phyloP scores from a whole-genome alignment of 306 rosid genomes.

The Ormosia semicastrata region DNA sequence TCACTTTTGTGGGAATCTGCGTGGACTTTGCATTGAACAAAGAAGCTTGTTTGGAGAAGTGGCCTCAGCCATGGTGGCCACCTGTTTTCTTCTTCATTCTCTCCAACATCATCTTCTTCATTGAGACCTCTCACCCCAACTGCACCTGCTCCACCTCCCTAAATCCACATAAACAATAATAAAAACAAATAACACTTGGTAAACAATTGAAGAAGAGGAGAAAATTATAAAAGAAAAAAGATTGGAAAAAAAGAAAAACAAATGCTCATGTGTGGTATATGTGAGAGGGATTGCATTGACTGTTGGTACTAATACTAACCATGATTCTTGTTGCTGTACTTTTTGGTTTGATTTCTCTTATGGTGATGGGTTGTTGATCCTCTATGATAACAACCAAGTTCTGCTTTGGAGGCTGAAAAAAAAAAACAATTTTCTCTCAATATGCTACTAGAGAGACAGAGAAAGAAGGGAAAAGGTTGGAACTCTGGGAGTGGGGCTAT shows the following conservation, averaged over 20 bases:
- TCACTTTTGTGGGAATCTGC: conserved; percentile 65
- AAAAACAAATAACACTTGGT: neutral
- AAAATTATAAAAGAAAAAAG: neutral
- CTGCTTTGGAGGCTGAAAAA: conserved; percentile 4
- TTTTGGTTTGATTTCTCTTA: conserved; percentile 29
- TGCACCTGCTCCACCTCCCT: conserved; percentile 39
- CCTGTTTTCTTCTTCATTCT: conserved; percentile 39
- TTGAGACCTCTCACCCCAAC: neutral
- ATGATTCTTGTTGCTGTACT: conserved; percentile 37
- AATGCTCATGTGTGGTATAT: conserved; percentile 3
- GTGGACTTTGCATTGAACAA: conserved; percentile 65
- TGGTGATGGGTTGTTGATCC: conserved; percentile 17
- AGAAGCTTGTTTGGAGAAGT: conserved; percentile 59
- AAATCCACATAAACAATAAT: neutral
- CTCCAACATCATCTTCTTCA: conserved; percentile 16
- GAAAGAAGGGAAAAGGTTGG: conserved; percentile 12
- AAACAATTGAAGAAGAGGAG: neutral
- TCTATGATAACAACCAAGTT: conserved; percentile 20
- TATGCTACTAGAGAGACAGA: conserved; percentile 9
- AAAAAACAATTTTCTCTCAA: conserved; percentile 17
- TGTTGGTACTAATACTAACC: conserved; percentile 35
- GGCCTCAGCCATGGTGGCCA: conserved; percentile 72
- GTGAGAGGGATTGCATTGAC: conserved; percentile 7
- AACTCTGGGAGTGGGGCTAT: conserved; percentile 12
- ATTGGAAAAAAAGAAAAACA: neutral